Percentiles rank a stretch among this genome's conserved stretches.
phyloP scores from a whole-genome alignment of 345 rosid genomes.

The Eucalyptus lansdowneana region DNA sequence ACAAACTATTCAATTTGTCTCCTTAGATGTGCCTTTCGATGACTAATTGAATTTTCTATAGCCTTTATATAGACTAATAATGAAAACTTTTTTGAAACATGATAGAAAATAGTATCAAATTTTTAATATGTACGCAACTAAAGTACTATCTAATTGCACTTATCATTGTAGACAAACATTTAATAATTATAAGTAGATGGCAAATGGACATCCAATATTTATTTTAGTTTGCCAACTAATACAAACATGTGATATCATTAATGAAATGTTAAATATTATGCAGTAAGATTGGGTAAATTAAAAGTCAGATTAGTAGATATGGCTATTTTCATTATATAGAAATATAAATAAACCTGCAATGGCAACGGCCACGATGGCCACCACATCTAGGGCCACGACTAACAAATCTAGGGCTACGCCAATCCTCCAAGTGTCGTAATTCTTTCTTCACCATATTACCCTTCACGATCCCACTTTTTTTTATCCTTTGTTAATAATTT shows the following conservation, averaged over 20 bases:
- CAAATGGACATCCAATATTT: background rate
- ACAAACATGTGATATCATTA: background rate
- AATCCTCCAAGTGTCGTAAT: too few species aligned
- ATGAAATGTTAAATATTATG: background rate
- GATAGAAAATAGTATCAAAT: background rate
- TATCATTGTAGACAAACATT: too few species aligned
- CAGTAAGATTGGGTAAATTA: too few species aligned
- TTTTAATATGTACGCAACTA: too few species aligned
- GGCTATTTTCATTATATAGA: too few species aligned
- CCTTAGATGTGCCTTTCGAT: background rate
- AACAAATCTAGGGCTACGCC: too few species aligned
- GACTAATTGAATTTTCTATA: background rate
- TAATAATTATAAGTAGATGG: background rate
- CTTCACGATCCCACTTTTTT: background rate
- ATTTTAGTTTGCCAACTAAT: background rate
- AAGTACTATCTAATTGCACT: background rate
- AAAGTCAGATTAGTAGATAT: too few species aligned
- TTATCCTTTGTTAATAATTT: background rate
- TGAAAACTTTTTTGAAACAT: too few species aligned
- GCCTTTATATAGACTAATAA: background rate
- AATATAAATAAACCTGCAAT: too few species aligned
- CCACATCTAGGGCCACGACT: too few species aligned
- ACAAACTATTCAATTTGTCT: background rate
- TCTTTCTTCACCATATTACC: background rate
- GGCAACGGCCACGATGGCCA: too few species aligned